phyloP scores from a whole-genome alignment of 768 basidiomycete genomes.

The Chiua virens region DNA sequence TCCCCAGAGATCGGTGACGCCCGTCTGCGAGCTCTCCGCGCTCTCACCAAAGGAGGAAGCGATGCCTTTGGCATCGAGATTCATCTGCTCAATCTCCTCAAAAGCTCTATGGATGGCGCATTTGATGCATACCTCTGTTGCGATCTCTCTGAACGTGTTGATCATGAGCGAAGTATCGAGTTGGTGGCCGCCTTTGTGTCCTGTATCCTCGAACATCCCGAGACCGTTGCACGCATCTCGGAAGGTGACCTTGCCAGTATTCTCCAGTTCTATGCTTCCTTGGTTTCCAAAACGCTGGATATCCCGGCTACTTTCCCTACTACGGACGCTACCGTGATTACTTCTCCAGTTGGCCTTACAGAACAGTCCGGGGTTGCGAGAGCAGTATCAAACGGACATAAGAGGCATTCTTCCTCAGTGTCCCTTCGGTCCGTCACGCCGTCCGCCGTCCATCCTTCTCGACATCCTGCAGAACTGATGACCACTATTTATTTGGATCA shows the following conservation, averaged over 20 bases:
- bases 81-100: constrained; percentile 53
- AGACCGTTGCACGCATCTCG: constrained; percentile 59
- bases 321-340: constrained; percentile 11
- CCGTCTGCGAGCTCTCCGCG: constrained; percentile 63
- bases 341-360: constrained; percentile 33
- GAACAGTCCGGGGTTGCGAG: constrained; percentile 25
- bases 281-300: constrained; percentile 56
- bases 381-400: constrained; percentile 41
- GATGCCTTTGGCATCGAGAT: constrained; percentile 68
- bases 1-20: constrained; percentile 68
- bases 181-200: constrained; percentile 59
- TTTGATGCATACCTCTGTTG: constrained; percentile 50
- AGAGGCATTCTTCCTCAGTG: constrained; percentile 61
- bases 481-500: constrained; percentile 63
- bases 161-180: constrained; percentile 66
- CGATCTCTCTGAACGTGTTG: constrained; percentile 43
- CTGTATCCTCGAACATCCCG: constrained; percentile 46
- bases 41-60: constrained; percentile 59
- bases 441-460: constrained; percentile 30
- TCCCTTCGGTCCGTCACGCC: constrained; percentile 47
- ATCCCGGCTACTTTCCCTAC: constrained; percentile 23
- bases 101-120: constrained; percentile 65
- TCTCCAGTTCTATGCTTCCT: constrained; percentile 56
- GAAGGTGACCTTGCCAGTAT: constrained; percentile 58
- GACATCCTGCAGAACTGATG: constrained; percentile 63